A percentile compares a stretch with the other conserved stretches of the same genome.
phyloP scores from a whole-genome alignment of 2,329 filamentous ascomycete genomes.

The Penicillium sp. region DNA sequence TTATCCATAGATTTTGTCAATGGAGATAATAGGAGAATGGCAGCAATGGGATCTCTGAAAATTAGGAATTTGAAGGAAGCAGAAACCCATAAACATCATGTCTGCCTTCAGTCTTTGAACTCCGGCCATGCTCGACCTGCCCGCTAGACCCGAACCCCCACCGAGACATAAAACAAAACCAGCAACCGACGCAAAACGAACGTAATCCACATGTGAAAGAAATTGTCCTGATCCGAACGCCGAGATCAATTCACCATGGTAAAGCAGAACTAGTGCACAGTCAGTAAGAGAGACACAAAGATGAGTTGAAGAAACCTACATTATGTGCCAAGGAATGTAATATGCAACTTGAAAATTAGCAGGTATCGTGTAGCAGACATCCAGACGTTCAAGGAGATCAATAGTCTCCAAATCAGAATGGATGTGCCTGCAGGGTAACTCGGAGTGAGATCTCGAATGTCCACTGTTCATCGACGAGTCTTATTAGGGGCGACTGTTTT shows the following conservation, averaged over 20 bases:
- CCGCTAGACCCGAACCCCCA: conserved; percentile 13
- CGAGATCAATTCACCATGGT: conserved; percentile 12
- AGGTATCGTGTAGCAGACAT: not conserved
- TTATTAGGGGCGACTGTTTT: conserved; percentile 56
- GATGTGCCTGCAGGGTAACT: not conserved
- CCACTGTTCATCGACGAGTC: conserved; percentile 30
- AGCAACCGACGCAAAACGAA: conserved; percentile 11
- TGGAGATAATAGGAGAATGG: conserved; percentile 4
- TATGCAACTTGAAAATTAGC: conserved; percentile 1
- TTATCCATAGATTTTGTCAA: conserved; percentile 33
- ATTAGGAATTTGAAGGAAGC: conserved; percentile 11
- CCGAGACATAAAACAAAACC: conserved; percentile 8
- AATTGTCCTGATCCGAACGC: conserved; percentile 14
- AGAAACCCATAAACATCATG: conserved; percentile 7
- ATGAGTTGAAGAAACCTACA: conserved; percentile 5
- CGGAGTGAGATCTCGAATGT: not conserved
- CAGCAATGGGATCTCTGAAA: conserved; percentile 7
- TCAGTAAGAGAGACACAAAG: not conserved
- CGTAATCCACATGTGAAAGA: conserved; percentile 3
- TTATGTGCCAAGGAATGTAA: conserved; percentile 8
- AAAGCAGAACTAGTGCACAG: conserved; percentile 5
- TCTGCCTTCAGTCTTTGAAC: conserved; percentile 26
- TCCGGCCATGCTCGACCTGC: conserved; percentile 27
- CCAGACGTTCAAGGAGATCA: not conserved
- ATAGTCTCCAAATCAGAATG: not conserved